These are phyloP conservation scores for Lentinula novae-zelandiae DNA, from an alignment of 1,284 basidiomycete species.

Conservation along the genomic window DNA sequence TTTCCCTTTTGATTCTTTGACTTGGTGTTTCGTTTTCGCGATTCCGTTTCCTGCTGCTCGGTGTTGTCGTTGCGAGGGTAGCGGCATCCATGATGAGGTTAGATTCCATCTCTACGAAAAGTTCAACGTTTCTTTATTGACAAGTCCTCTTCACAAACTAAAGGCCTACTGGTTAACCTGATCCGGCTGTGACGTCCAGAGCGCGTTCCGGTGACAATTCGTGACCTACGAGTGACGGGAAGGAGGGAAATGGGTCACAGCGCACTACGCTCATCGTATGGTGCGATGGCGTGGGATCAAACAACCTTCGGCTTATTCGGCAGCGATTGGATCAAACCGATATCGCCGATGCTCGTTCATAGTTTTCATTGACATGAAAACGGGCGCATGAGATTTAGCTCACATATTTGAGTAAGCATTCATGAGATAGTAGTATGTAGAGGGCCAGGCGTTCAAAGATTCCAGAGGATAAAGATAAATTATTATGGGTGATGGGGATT, in stretches of 20 bases:
- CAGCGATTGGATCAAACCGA: too few species aligned
- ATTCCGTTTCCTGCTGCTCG: constrained; percentile 3
- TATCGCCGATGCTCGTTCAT: too few species aligned
- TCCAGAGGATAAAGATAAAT: too few species aligned
- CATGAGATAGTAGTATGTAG: too few species aligned
- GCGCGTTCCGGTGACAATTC: constrained; percentile 9
- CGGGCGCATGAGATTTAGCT: too few species aligned
- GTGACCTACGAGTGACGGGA: constrained; percentile 8
- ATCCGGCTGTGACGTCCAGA: constrained; percentile 3
- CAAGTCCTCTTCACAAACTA: neutral
- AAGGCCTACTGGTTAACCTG: neutral
- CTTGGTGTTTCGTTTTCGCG: constrained; percentile 63
- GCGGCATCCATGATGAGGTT: neutral
- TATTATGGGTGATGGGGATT: too few species aligned
- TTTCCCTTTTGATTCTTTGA: constrained; percentile 71
- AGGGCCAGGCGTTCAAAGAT: too few species aligned
- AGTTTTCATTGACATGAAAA: too few species aligned
- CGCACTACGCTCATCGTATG: neutral
- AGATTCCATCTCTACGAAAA: neutral
- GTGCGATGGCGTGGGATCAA: neutral
- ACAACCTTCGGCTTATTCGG: neutral
- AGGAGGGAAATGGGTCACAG: constrained; percentile 1
- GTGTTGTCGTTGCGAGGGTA: neutral
- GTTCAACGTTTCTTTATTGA: neutral
- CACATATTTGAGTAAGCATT: too few species aligned